These are phyloP conservation scores for Rhododendron simsii DNA, from an alignment of 148 eudicot species.

Conservation along the genomic window DNA sequence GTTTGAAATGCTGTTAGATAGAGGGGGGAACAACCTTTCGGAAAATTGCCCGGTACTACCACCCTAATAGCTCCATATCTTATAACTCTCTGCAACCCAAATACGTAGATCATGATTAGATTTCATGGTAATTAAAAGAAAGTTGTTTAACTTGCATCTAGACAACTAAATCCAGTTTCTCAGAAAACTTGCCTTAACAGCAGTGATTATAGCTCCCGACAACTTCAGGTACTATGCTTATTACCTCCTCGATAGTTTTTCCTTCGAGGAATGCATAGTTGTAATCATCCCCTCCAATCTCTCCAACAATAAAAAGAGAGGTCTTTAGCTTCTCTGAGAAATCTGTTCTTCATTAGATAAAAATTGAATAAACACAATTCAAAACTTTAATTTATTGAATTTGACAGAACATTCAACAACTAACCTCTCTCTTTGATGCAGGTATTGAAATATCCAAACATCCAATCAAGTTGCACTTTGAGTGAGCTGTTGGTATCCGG, in stretches of 20 bases:
- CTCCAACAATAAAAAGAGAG: background rate
- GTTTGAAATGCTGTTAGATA: conserved; percentile 12
- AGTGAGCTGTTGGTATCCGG: background rate
- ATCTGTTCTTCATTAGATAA: background rate
- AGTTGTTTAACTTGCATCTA: too few species aligned
- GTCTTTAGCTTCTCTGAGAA: background rate
- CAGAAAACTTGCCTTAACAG: background rate
- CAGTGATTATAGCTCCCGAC: background rate
- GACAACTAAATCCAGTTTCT: background rate
- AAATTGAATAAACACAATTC: background rate
- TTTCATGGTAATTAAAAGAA: background rate
- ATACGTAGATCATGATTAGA: background rate
- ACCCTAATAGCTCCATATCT: conserved; percentile 18
- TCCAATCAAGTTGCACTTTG: background rate
- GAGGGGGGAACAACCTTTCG: conserved; percentile 27
- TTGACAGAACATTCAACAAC: background rate
- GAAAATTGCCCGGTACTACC: conserved; percentile 28
- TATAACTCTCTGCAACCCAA: conserved; percentile 19
- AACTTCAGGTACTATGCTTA: background rate
- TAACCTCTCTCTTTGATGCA: background rate
- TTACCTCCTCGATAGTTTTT: background rate
- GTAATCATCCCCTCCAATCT: background rate
- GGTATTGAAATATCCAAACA: background rate
- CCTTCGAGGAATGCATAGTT: background rate
- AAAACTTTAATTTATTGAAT: background rate